Percentiles rank a stretch among this genome's conserved stretches.
These are phyloP conservation scores for Blepharisma japonicum DNA, from an alignment of 73 alveolate genomes.

Conservation along the genomic window DNA sequence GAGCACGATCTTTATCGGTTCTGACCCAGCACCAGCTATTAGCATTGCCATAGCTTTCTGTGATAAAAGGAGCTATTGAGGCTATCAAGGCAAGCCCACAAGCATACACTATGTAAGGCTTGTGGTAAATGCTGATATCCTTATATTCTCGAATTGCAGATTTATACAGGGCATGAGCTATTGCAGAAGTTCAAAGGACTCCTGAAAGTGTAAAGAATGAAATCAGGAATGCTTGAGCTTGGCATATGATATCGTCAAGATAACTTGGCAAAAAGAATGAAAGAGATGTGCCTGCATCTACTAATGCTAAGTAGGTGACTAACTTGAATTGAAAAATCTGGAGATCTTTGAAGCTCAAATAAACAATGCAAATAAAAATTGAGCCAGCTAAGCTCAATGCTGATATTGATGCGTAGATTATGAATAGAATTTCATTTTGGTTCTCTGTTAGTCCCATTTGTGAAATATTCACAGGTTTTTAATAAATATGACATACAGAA, in stretches of 20 bases:
- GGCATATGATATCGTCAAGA: background rate
- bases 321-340: background rate
- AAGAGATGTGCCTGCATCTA: background rate
- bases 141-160: background rate
- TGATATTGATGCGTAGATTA: too few species aligned
- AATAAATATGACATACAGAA: too few species aligned
- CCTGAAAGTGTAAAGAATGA: background rate
- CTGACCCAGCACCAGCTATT: background rate
- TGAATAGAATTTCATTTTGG: too few species aligned
- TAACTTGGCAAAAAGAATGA: background rate
- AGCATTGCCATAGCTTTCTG: background rate
- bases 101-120: background rate
- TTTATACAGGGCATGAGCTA: background rate
- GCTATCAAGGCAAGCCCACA: background rate
- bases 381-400: too few species aligned
- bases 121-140: background rate
- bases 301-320: background rate
- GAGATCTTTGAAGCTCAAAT: background rate
- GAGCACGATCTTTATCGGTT: background rate
- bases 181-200: background rate
- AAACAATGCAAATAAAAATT: background rate
- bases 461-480: too few species aligned
- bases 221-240: background rate
- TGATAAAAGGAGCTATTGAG: background rate
- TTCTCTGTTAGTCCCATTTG: too few species aligned